Base-by-base conservation (phyloP, 2,329 filamentous ascomycete species). In the Aspergillus clavatus region DNA sequence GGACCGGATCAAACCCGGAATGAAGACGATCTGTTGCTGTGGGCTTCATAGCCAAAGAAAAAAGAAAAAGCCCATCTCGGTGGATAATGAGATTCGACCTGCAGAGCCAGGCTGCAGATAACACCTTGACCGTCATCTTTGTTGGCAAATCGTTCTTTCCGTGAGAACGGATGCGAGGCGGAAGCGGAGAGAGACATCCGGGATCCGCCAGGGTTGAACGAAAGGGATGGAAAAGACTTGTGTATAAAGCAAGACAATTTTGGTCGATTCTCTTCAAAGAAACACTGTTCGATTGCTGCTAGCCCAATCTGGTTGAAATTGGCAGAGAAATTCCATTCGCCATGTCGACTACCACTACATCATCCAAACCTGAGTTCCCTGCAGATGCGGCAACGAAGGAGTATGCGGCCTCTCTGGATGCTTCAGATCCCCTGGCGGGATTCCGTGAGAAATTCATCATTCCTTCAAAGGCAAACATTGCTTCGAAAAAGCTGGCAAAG, bases 371-470 rank as follows among this genome's bases (percentile, higher is more conserved):
- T 11, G 47, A 44, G 11, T 67, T 66, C 43, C 59, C 62, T 38
- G 52, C 49, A 7, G 53, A 67, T 47, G 64, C 65, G 24, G 54
- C 51, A 7, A 56, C 60, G 7, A 55, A 53, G 35, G 66, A 63
- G 29, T 70, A 72, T 52, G 72, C 73, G 6, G 54, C 63, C 14
- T 65, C 69, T 8, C 72, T 86, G 3, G 85, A 88, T 60, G 66
- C 68, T 0, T 72, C 79, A 51, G 84, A 87, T 60, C 68, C 73
- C 16, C 62, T 88, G 37, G 66, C 71, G n/a, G 70, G 73, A 44
- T 74, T 87, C 45, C 80, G 87, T 14, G 71, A 81, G 14, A 78
- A 90, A 56, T 95, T 91, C 66, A 77, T 85, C 38, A 82, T 94
- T 37, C 89, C 89, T 1, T 86, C 84, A 4, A 88, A 83, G 64